Percentiles rank a stretch among this genome's conserved stretches.
These are phyloP conservation scores for Penicillium aurantiogriseum DNA, from an alignment of 2,329 filamentous ascomycete species.

Conservation along the genomic window DNA sequence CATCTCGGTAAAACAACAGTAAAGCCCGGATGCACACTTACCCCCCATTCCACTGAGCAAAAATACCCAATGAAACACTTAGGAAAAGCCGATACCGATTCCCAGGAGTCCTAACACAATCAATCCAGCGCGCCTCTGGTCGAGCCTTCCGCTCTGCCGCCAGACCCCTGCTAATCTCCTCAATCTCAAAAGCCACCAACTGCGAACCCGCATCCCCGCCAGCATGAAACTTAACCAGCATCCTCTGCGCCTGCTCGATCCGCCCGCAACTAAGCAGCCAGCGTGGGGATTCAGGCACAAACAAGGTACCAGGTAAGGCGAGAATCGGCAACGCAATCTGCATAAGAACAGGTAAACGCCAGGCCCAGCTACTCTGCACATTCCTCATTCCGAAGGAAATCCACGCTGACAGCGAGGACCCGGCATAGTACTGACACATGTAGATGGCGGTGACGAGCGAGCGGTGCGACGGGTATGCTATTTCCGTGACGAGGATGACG, in stretches of 20 bases:
- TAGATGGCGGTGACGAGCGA: constrained; percentile 33
- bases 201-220: constrained; percentile 10
- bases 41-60: constrained; percentile 16
- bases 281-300: constrained; percentile 11
- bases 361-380: constrained; percentile 8
- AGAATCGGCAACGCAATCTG: constrained; percentile 12
- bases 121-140: not conserved
- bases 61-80: constrained; percentile 9
- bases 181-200: constrained; percentile 14
- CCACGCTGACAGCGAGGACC: constrained; percentile 23
- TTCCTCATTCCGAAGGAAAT: not conserved
- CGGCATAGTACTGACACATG: constrained; percentile 32
- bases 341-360: constrained; percentile 13
- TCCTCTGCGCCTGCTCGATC: not conserved
- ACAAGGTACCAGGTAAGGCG: constrained; percentile 1
- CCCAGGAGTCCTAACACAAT: constrained; percentile 11
- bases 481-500: constrained; percentile 41
- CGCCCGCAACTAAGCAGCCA: constrained; percentile 8
- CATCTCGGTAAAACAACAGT: not conserved
- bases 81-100: constrained; percentile 16
- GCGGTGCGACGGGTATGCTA: constrained; percentile 42
- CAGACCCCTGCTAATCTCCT: constrained; percentile 7
- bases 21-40: not conserved
- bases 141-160: not conserved
- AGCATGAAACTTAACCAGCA: constrained; percentile 11